These are phyloP conservation scores for Mycena haematopus DNA, from an alignment of 768 basidiomycete species.

Conservation along the genomic window DNA sequence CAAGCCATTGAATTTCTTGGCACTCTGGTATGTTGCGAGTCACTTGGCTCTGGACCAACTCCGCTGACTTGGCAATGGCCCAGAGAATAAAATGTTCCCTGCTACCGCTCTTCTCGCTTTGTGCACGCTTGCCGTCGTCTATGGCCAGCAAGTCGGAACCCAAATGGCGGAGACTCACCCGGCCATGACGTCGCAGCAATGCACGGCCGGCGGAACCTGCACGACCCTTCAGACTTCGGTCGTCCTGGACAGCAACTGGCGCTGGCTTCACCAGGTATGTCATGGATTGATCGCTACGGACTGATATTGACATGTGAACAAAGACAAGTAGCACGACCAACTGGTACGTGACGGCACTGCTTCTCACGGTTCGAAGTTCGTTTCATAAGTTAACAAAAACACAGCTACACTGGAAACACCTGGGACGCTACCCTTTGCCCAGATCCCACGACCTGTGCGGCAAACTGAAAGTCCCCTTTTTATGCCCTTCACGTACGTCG, in stretches of 20 bases:
- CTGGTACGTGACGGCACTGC: too few species aligned
- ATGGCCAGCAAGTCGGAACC: not conserved
- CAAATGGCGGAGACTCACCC: not conserved
- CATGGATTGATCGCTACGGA: too few species aligned
- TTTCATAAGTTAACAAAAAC: too few species aligned
- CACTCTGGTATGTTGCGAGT: too few species aligned
- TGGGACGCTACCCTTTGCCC: slow-evolving; percentile 60
- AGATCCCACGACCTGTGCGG: slow-evolving; percentile 53
- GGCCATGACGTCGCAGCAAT: not conserved
- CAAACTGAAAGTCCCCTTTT: slow-evolving; percentile 53
- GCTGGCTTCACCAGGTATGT: slow-evolving; percentile 54
- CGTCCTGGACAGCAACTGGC: slow-evolving; percentile 58
- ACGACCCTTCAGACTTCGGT: slow-evolving; percentile 38
- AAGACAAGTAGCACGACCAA: slow-evolving; percentile 28
- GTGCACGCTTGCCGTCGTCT: not conserved
- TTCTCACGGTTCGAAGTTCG: too few species aligned
- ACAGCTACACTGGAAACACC: slow-evolving; percentile 42
- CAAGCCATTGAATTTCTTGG: too few species aligned
- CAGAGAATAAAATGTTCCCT: too few species aligned
- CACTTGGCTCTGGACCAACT: too few species aligned
- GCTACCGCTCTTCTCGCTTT: not conserved
- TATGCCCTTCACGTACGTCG: slow-evolving; percentile 12
- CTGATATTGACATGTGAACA: too few species aligned
- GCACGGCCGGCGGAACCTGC: slow-evolving; percentile 31
- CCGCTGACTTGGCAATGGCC: too few species aligned